Evolutionary conservation across 202 grass and related monocot genomes (phyloP).

Genomic region (Zoysia matrella): DNA sequence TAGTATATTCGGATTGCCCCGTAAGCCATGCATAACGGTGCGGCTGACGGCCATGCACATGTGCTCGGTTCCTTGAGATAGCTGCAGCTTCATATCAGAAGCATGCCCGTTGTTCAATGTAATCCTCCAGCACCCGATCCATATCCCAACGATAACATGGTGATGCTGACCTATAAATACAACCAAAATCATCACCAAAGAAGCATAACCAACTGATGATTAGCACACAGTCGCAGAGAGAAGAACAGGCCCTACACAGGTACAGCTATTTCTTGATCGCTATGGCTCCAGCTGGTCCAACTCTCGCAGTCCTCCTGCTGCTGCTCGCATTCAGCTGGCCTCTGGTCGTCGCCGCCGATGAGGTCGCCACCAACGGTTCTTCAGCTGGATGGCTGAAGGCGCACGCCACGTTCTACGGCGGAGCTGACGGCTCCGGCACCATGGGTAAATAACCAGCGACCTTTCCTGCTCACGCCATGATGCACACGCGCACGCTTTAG

Average conservation of each 20-base stretch:
- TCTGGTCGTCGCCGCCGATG: background rate
- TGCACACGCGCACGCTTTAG: background rate
- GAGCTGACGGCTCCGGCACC: slow-evolving; percentile 43
- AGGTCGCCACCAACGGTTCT: background rate
- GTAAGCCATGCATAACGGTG: slow-evolving; percentile 13
- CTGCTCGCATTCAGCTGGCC: slow-evolving; percentile 3
- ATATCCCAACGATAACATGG: background rate
- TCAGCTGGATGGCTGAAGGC: background rate
- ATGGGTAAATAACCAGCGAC: slow-evolving; percentile 19
- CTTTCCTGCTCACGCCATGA: background rate
- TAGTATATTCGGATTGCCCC: slow-evolving; percentile 1
- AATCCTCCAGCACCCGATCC: background rate
- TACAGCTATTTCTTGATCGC: background rate
- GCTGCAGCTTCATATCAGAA: background rate
- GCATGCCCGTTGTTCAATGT: background rate
- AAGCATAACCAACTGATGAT: no score
- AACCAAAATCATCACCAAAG: background rate
- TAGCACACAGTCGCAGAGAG: no score
- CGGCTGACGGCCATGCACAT: slow-evolving; percentile 22
- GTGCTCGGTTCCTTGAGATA: slow-evolving; percentile 14
- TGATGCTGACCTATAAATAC: slow-evolving; percentile 21
- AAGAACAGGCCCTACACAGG: no score
- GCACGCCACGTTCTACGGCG: slow-evolving; percentile 45
- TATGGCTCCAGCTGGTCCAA: slow-evolving; percentile 3
- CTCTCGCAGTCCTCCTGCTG: background rate